phyloP scores from a whole-genome alignment of 768 basidiomycete genomes.

The Sistotremastrum suecicum region DNA sequence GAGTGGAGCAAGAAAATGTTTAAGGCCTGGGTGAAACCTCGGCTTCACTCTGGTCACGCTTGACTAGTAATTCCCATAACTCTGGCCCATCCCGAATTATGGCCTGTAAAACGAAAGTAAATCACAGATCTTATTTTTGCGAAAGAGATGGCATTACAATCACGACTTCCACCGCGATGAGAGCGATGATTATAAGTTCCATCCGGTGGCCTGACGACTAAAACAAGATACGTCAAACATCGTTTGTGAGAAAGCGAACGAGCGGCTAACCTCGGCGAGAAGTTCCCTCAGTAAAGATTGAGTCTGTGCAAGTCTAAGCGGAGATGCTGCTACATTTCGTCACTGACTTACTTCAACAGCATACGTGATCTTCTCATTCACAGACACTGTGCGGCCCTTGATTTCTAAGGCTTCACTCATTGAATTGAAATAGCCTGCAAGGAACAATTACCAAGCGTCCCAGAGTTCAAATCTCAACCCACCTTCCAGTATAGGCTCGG shows the following conservation, averaged over 20 bases:
- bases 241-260: constrained; percentile 2
- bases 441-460: neutral
- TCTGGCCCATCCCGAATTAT: constrained; percentile 12
- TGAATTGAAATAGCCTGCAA: constrained; percentile 65
- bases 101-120: constrained; percentile 4
- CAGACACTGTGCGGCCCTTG: constrained; percentile 58
- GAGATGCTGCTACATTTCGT: too few relatives aligned
- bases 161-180: constrained; percentile 91
- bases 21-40: neutral
- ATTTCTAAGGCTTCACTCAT: constrained; percentile 81
- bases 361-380: constrained; percentile 90
- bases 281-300: constrained; percentile 85
- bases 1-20: too few relatives aligned
- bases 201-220: constrained; percentile 83
- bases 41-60: neutral
- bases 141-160: constrained; percentile 35
- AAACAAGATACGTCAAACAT: neutral
- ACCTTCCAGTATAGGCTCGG: constrained; percentile 84
- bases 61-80: constrained; percentile 7
- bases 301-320: constrained; percentile 26
- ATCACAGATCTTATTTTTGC: neutral
- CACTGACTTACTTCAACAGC: constrained; percentile 49
- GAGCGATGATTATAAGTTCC: constrained; percentile 89
- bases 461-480: constrained; percentile 8
- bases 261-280: constrained; percentile 55